A percentile compares a stretch with the other conserved stretches of the same genome.
Conservation (phyloP, 2,329 filamentous ascomycete genomes). For the Arthrobotrys musiformis region DNA sequence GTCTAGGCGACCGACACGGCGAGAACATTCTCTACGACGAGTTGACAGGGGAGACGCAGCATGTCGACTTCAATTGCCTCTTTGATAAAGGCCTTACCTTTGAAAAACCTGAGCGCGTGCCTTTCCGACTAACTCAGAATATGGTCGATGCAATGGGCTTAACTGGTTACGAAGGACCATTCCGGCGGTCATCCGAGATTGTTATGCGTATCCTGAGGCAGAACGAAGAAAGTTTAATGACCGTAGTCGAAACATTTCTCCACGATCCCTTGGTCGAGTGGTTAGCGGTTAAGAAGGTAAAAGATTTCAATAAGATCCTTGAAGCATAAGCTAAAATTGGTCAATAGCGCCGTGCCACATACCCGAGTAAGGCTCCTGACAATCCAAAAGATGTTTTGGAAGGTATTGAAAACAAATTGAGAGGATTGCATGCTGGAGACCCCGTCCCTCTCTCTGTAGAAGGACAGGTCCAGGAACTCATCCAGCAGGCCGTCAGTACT, state of each 20-base stretch:
- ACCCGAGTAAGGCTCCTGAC: slow-evolving; percentile 68
- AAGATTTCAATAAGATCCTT: slow-evolving; percentile 22
- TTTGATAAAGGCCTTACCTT: slow-evolving; percentile 98
- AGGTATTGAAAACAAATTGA: slow-evolving; percentile 85
- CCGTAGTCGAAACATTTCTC: slow-evolving; percentile 94
- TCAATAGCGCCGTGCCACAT: slow-evolving; percentile 64
- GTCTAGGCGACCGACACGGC: slow-evolving; percentile 90
- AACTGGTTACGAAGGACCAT: slow-evolving; percentile 90
- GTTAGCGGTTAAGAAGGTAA: slow-evolving; percentile 75
- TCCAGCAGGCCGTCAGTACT: slow-evolving; percentile 83
- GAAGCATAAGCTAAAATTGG: not conserved
- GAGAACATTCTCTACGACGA: slow-evolving; percentile 97
- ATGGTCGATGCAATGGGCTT: slow-evolving; percentile 98
- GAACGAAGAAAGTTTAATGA: slow-evolving; percentile 96
- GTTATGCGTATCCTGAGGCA: slow-evolving; percentile 84
- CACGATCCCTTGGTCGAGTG: slow-evolving; percentile 97
- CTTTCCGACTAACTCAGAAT: slow-evolving; percentile 97
- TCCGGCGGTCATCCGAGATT: slow-evolving; percentile 88
- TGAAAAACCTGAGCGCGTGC: slow-evolving; percentile 91
- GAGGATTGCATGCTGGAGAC: slow-evolving; percentile 83
- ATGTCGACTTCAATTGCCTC: slow-evolving; percentile 99
- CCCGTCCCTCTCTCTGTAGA: slow-evolving; percentile 93
- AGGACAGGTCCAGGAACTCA: slow-evolving; percentile 95
- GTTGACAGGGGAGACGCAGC: slow-evolving; percentile 90
- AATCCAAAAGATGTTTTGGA: slow-evolving; percentile 85